Conservation (phyloP, 2,329 filamentous ascomycete species). For the Cladophialophora bantiana region DNA sequence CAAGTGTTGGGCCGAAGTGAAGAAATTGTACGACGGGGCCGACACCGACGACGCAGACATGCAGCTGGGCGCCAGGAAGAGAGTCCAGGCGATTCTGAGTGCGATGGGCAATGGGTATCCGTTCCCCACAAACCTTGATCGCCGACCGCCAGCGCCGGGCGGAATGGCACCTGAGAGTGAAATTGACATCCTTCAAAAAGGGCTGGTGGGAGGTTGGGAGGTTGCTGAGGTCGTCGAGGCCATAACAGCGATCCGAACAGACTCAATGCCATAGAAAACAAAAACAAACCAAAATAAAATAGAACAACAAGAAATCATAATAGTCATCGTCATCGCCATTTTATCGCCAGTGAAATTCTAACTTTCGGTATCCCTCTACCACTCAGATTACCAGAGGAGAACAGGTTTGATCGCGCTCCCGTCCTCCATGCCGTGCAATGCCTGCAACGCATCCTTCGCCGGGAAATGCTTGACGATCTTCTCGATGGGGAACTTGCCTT, state of each 20-base stretch:
- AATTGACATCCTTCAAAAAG: constrained; percentile 59
- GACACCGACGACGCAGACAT: not conserved
- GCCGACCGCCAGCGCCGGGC: constrained; percentile 60
- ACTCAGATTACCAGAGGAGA: constrained; percentile 39
- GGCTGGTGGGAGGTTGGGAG: constrained; percentile 52
- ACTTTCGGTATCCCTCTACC: not conserved
- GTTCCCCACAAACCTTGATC: constrained; percentile 68
- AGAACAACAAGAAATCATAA: not conserved
- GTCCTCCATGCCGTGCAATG: constrained; percentile 42
- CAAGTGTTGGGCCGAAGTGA: constrained; percentile 61
- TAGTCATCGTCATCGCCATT: not conserved
- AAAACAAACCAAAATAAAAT: constrained; percentile 15
- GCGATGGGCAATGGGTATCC: constrained; percentile 66
- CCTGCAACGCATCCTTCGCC: constrained; percentile 42
- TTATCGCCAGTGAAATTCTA: not conserved
- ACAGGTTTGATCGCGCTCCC: constrained; percentile 43
- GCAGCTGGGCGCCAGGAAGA: constrained; percentile 55
- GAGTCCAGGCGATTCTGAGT: constrained; percentile 57
- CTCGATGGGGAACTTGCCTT: constrained; percentile 57
- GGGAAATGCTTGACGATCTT: constrained; percentile 55
- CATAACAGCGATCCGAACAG: constrained; percentile 49
- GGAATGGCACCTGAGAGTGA: constrained; percentile 69
- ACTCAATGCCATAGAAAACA: constrained; percentile 42
- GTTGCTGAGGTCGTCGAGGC: constrained; percentile 51
- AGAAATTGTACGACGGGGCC: constrained; percentile 10